phyloP scores from a whole-genome alignment of 352 stramenopile genomes.

The Globisporangium irregulare region DNA sequence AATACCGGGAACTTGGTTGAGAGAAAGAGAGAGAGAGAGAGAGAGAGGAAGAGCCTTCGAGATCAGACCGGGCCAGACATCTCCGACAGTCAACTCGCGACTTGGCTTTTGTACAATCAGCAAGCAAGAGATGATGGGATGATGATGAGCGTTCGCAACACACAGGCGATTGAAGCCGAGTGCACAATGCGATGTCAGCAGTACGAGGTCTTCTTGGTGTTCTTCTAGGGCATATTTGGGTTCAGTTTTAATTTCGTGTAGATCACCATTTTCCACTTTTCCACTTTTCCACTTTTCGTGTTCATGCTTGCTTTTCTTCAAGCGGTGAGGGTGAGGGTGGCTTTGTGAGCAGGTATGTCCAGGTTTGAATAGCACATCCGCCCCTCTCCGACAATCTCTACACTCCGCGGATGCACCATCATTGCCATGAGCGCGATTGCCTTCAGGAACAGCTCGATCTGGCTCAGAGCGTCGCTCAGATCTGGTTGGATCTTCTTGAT shows the following conservation, averaged over 20 bases:
- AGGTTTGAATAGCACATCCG: too few relatives aligned
- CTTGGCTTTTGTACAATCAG: background rate
- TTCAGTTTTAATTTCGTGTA: background rate
- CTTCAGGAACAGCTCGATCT: too few relatives aligned
- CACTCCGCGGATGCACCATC: too few relatives aligned
- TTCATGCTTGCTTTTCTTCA: background rate
- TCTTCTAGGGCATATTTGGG: background rate
- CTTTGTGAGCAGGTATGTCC: too few relatives aligned
- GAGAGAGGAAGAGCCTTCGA: background rate
- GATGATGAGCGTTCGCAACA: background rate
- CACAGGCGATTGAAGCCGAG: background rate
- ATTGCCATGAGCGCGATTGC: too few relatives aligned
- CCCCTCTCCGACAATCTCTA: too few relatives aligned
- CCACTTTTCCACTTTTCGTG: background rate
- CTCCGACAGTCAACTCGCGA: background rate
- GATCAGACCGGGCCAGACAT: background rate
- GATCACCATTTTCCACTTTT: background rate
- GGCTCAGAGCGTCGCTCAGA: too few relatives aligned
- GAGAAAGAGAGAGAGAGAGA: background rate
- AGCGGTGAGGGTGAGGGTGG: too few relatives aligned
- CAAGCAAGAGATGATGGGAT: background rate
- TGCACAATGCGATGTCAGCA: background rate
- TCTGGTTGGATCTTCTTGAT: too few relatives aligned
- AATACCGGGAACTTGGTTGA: constrained; percentile 15
- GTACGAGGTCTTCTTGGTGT: background rate